phyloP scores from a whole-genome alignment of 2,329 filamentous ascomycete species.

The Fusarium haematococcum region DNA sequence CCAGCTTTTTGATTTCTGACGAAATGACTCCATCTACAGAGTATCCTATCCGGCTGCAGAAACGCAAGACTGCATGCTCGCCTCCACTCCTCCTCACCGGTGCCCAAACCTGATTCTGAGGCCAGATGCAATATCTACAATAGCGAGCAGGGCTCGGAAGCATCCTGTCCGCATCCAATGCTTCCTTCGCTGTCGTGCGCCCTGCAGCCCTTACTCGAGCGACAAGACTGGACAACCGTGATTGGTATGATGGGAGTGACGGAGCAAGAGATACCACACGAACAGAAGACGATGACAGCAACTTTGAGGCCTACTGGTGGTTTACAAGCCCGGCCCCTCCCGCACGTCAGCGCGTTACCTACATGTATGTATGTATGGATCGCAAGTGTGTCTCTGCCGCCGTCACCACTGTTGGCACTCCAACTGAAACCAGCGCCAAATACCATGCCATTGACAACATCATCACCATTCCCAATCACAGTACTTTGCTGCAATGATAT shows the following conservation, averaged over 20 bases:
- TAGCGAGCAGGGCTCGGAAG: background rate
- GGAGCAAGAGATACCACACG: background rate
- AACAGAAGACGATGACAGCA: background rate
- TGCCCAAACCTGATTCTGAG: conserved; percentile 23
- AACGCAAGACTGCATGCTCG: background rate
- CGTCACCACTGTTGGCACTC: conserved; percentile 1
- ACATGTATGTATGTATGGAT: background rate
- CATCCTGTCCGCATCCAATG: background rate
- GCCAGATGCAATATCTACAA: conserved; percentile 7
- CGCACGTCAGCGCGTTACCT: background rate
- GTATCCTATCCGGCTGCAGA: background rate
- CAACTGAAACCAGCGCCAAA: conserved; percentile 10
- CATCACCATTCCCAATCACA: background rate
- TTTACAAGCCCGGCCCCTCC: background rate
- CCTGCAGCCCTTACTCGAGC: background rate
- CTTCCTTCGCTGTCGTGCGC: background rate
- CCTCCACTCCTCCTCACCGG: conserved; percentile 1
- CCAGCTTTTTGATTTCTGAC: background rate
- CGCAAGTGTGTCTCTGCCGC: background rate
- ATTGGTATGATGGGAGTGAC: background rate
- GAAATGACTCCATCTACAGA: background rate
- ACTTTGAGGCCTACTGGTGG: background rate
- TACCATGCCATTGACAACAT: conserved; percentile 8
- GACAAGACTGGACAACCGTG: background rate
- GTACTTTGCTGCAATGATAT: conserved; percentile 46